Evolutionary conservation across 192 early-diverging fungal species (phyloP), one percentile per base, ranked within the genome.

Genomic region (Ambispora gerdemannii): DNA sequence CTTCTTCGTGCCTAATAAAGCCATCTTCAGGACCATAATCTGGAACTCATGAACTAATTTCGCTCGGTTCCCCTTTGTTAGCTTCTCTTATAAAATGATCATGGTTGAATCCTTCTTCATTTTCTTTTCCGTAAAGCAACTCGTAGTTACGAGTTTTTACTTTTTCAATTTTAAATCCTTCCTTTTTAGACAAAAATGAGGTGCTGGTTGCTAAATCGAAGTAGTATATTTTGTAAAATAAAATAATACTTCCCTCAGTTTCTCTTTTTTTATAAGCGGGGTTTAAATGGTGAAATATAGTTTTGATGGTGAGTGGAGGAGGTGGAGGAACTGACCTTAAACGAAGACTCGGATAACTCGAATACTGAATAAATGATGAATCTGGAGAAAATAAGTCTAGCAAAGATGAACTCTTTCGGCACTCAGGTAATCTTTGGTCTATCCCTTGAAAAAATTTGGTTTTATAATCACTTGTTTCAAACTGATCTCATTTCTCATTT

Each of bases 111-210:
- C 43, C 43, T 47, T 47, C 43, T 47, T 47, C 43, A 17, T 47
- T 47, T 47, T 47, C 43, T 47, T 47, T 47, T 47, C 43, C 43
- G 43, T 47, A 47, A 47, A 47, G 43, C 43, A 47, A 47, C 43
- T 47, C 43, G 43, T 47, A 47, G 43, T 47, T 17, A 47, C 43
- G 43, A 47, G 43, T 47, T 47, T 47, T 47, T 47, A 47, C 43
- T 47, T 47, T 47, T 47, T 47, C 43, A 47, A 47, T 47, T 47
- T 47, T 47, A 47, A 47, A 47, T 47, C 43, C 43, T 47, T 47
- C 43, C 43, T 47, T 47, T 47, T 47, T 47, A 47, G 43, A 47
- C 43, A 47, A 47, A 47, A 47, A 47, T 47, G 43, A 47, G 17
- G 43, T 47, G 43, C 43, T 47, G 43, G 43, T 47, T 47, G 43